Evolutionary conservation across 2,329 filamentous ascomycete species (phyloP).

Genomic region (Alternaria dauci): DNA sequence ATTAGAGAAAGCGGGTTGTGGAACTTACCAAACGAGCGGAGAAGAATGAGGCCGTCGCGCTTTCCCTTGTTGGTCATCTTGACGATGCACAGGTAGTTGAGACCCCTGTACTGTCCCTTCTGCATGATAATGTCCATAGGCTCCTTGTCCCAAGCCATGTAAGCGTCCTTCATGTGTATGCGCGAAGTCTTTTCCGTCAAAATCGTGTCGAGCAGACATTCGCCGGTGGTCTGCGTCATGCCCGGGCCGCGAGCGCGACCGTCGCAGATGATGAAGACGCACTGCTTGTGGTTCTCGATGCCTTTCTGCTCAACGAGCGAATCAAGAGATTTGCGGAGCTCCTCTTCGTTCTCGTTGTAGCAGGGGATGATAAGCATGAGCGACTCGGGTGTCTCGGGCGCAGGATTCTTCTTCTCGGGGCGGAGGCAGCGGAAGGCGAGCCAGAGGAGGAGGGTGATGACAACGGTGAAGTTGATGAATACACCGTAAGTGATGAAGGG

Average conservation of each 20-base stretch:
- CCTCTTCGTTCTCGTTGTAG: constrained; percentile 60
- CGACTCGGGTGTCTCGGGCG: constrained; percentile 49
- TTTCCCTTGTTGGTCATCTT: constrained; percentile 62
- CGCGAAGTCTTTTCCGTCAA: constrained; percentile 50
- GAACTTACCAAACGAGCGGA: constrained; percentile 52
- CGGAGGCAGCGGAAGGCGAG: constrained; percentile 42
- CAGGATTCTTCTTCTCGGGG: constrained; percentile 24
- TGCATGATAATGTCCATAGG: constrained; percentile 40
- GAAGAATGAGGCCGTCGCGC: constrained; percentile 60
- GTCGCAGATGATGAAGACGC: constrained; percentile 61
- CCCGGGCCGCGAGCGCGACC: constrained; percentile 58
- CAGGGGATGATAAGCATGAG: constrained; percentile 60
- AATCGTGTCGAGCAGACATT: constrained; percentile 59
- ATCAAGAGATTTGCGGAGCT: constrained; percentile 57
- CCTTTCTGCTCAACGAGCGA: constrained; percentile 57
- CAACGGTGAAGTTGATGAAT: constrained; percentile 56
- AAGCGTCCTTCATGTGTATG: constrained; percentile 29
- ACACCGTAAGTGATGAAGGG: constrained; percentile 50
- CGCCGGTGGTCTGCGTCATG: constrained; percentile 60
- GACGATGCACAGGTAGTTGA: constrained; percentile 59
- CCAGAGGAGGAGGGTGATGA: constrained; percentile 50
- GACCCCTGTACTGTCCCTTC: constrained; percentile 56
- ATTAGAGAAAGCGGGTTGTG: too few relatives aligned
- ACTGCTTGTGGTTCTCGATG: constrained; percentile 53
- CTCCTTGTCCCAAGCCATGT: constrained; percentile 57